Percentiles rank a stretch among this genome's conserved stretches.
Evolutionary conservation across 2,329 filamentous ascomycete species (phyloP).

Genomic region (Aspergillus sp.): DNA sequence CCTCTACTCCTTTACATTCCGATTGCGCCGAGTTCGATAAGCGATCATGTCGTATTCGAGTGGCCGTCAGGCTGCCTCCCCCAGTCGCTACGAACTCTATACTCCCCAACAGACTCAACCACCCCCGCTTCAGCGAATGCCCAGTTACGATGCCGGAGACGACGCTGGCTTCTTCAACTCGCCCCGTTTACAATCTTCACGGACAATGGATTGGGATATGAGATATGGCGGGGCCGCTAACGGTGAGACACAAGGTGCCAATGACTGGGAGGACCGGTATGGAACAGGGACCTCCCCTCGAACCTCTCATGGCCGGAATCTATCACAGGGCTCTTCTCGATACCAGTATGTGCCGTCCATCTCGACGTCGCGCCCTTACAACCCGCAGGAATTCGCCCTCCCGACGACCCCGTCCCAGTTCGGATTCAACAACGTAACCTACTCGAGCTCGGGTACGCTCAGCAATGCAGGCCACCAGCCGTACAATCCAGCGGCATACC

Average conservation of each 20-base stretch:
- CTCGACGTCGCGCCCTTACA: constrained; percentile 45
- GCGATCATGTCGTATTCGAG: too few species aligned
- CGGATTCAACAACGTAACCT: constrained; percentile 68
- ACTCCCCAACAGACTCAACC: constrained; percentile 37
- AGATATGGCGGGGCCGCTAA: constrained; percentile 27
- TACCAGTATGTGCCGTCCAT: constrained; percentile 32
- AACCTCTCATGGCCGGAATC: constrained; percentile 31
- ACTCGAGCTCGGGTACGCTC: constrained; percentile 25
- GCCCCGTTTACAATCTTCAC: constrained; percentile 18
- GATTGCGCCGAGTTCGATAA: too few species aligned
- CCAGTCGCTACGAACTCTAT: constrained; percentile 36
- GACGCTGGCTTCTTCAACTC: constrained; percentile 51
- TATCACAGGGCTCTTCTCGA: constrained; percentile 45
- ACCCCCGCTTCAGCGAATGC: constrained; percentile 47
- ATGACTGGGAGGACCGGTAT: constrained; percentile 3
- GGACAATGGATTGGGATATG: constrained; percentile 29
- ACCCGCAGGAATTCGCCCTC: constrained; percentile 55
- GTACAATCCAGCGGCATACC: constrained; percentile 47
- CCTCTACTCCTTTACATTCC: too few species aligned
- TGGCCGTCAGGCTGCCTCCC: constrained; percentile 2
- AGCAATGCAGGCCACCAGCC: constrained; percentile 32
- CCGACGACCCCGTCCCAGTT: constrained; percentile 40
- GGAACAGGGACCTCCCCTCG: constrained; percentile 18
- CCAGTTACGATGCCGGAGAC: constrained; percentile 72
- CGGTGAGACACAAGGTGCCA: constrained; percentile 28